These are phyloP conservation scores for Talaromyces amestolkiae DNA, from an alignment of 2,329 filamentous ascomycete genomes.

Conservation along the genomic window DNA sequence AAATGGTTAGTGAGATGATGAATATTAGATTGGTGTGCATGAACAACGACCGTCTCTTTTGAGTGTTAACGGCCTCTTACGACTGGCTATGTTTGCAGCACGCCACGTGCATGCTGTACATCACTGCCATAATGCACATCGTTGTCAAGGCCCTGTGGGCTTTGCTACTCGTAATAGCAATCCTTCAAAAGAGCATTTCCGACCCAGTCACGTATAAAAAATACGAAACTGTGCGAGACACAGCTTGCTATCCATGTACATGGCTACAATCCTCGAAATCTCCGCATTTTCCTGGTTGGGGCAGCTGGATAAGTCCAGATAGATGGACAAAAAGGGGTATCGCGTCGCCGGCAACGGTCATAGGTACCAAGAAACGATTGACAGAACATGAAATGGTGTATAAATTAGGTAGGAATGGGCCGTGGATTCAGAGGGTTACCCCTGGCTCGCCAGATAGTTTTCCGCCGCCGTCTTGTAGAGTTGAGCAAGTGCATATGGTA, in stretches of 20 bases:
- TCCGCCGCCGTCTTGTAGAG: slow-evolving; percentile 48
- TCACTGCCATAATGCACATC: neutral
- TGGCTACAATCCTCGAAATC: neutral
- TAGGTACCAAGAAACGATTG: neutral
- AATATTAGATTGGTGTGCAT: too few relatives aligned
- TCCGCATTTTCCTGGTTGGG: slow-evolving; percentile 21
- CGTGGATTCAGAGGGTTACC: slow-evolving; percentile 53
- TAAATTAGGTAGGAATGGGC: slow-evolving; percentile 55
- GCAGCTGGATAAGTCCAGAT: slow-evolving; percentile 21
- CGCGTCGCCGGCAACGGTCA: neutral
- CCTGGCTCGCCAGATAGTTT: slow-evolving; percentile 36
- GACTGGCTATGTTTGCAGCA: neutral
- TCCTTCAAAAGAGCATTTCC: neutral
- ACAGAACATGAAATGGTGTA: slow-evolving; percentile 51
- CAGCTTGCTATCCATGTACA: slow-evolving; percentile 1
- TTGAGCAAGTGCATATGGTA: slow-evolving; percentile 61
- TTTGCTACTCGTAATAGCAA: neutral
- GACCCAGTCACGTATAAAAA: neutral
- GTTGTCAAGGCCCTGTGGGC: neutral
- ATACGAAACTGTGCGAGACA: neutral
- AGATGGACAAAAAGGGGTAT: neutral
- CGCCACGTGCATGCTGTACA: neutral
- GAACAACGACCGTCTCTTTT: neutral
- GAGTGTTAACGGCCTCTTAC: neutral
- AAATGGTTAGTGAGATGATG: too few relatives aligned